A percentile compares a stretch with the other conserved stretches of the same genome.
These are phyloP conservation scores for Xylaria intraflava DNA, from an alignment of 495 filamentous ascomycete species.

Conservation along the genomic window DNA sequence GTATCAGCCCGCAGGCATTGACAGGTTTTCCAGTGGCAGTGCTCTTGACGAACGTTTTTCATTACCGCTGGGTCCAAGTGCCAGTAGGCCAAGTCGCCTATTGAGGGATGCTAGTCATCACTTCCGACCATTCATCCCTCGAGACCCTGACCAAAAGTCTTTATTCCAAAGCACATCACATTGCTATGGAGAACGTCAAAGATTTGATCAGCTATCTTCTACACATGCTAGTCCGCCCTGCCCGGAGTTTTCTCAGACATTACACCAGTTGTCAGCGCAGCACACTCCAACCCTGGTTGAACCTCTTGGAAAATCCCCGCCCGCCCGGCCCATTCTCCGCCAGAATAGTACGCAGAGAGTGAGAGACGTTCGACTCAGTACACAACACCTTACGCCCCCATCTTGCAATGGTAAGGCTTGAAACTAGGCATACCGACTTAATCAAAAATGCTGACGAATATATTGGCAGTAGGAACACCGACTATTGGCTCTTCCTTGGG, in stretches of 20 bases:
- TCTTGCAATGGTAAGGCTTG: constrained; percentile 26
- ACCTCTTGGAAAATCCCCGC: constrained; percentile 7
- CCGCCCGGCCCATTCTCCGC: constrained; percentile 3
- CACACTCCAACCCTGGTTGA: background rate
- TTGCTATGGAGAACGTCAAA: background rate
- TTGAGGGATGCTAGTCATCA: constrained; percentile 24
- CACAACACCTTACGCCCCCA: constrained; percentile 25
- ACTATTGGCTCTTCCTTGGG: constrained; percentile 10
- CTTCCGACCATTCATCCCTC: constrained; percentile 11
- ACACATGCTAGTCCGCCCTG: background rate
- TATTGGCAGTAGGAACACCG: constrained; percentile 15
- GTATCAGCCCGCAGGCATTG: background rate
- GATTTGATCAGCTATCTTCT: background rate
- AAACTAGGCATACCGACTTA: background rate
- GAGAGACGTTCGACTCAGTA: constrained; percentile 21
- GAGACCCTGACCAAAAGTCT: constrained; percentile 3
- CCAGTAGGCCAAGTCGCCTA: constrained; percentile 15
- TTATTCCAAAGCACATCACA: constrained; percentile 8
- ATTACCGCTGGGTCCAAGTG: constrained; percentile 7
- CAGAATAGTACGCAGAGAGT: constrained; percentile 14
- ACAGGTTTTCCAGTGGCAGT: background rate
- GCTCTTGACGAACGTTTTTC: constrained; percentile 15
- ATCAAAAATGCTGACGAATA: constrained; percentile 2
- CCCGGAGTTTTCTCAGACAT: background rate
- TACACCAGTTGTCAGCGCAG: background rate